These are phyloP conservation scores for Stenogyne calaminthoides DNA, from an alignment of 305 asterid species.

Conservation along the genomic window DNA sequence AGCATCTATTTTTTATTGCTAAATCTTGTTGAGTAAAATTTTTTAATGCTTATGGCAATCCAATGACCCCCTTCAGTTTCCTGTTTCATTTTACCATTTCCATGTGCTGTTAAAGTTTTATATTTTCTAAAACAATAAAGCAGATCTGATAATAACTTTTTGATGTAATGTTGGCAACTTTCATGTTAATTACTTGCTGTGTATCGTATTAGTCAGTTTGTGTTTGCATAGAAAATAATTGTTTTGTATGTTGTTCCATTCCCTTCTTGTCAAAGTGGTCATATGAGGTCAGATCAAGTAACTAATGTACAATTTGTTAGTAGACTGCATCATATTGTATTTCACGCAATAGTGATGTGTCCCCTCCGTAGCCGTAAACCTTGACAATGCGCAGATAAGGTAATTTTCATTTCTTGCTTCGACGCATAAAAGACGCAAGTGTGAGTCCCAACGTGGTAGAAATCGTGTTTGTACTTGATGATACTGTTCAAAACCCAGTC, in stretches of 20 bases:
- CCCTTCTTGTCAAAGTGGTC: constrained; percentile 1
- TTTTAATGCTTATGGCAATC: background rate
- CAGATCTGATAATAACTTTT: background rate
- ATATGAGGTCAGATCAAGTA: background rate
- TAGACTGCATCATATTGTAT: background rate
- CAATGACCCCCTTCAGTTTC: background rate
- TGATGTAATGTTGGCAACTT: background rate
- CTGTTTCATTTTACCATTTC: background rate
- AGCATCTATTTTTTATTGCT: background rate
- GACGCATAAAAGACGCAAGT: background rate
- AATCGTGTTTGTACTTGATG: background rate
- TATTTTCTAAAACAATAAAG: background rate
- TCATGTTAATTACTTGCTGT: background rate
- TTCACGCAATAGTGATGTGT: background rate
- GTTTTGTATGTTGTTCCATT: background rate
- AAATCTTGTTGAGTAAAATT: background rate
- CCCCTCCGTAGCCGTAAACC: background rate
- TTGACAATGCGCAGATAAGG: background rate
- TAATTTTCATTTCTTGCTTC: background rate
- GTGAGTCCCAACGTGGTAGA: background rate
- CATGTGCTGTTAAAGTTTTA: background rate
- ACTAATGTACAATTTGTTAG: background rate
- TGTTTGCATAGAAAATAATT: background rate
- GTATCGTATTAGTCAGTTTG: background rate
- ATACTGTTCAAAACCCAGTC: constrained; percentile 2